These are phyloP conservation scores for Mycena amicta DNA, from an alignment of 768 basidiomycete species.

Conservation along the genomic window DNA sequence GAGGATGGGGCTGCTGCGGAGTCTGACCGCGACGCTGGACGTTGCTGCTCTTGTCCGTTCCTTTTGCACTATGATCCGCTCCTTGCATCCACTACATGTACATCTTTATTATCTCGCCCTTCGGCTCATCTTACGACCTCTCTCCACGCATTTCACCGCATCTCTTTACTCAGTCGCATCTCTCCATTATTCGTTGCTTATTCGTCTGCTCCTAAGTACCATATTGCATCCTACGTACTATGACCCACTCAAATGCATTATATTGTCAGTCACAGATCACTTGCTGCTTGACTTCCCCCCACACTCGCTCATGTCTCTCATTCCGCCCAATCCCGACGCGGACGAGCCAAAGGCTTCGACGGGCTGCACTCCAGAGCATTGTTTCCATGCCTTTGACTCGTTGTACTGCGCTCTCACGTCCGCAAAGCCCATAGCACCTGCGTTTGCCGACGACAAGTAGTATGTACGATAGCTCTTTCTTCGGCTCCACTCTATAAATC, in stretches of 20 bases:
- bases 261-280: not conserved
- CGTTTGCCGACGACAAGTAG: constrained; percentile 79
- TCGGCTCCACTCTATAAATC: not conserved
- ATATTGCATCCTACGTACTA: constrained; percentile 1
- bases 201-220: constrained; percentile 10
- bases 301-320: constrained; percentile 51
- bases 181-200: constrained; percentile 5
- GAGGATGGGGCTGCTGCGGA: constrained; percentile 61
- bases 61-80: not conserved
- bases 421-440: constrained; percentile 56
- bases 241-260: not conserved
- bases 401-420: constrained; percentile 75
- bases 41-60: not conserved
- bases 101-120: constrained; percentile 9
- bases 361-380: constrained; percentile 72
- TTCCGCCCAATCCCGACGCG: constrained; percentile 52
- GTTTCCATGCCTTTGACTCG: constrained; percentile 80
- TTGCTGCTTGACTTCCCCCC: constrained; percentile 1
- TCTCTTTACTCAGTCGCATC: not conserved
- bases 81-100: not conserved
- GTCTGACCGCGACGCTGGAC: constrained; percentile 2
- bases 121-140: constrained; percentile 19
- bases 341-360: constrained; percentile 38
- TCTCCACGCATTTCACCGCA: constrained; percentile 15
- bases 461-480: constrained; percentile 39